Conservation (phyloP, 2,329 filamentous ascomycete species). For the Didymella sp. region DNA sequence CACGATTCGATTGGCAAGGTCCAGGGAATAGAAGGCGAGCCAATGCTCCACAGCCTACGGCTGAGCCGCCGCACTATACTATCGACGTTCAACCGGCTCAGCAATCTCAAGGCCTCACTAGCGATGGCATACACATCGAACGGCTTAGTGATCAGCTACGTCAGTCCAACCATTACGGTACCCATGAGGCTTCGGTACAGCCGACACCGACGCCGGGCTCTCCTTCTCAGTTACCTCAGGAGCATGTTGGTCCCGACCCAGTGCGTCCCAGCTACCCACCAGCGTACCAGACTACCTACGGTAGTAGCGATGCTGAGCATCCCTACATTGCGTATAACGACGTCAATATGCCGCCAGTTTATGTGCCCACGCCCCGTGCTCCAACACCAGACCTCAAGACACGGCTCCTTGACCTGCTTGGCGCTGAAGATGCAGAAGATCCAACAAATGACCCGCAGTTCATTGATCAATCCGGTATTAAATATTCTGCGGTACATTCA, state of each 20-base stretch:
- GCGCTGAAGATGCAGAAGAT: too few species aligned
- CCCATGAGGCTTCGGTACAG: background rate
- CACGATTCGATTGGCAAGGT: background rate
- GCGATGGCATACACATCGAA: background rate
- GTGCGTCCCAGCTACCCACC: background rate
- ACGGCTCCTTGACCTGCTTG: too few species aligned
- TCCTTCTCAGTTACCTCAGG: background rate
- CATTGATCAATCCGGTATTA: too few species aligned
- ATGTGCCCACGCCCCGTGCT: too few species aligned
- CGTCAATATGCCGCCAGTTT: too few species aligned
- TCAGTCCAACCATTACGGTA: background rate
- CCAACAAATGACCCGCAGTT: too few species aligned
- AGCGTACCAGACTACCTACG: background rate
- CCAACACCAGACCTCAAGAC: too few species aligned
- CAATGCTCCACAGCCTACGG: background rate
- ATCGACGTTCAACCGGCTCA: background rate
- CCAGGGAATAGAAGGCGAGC: background rate
- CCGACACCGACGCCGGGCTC: background rate
- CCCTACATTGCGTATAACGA: too few species aligned
- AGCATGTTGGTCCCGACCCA: background rate
- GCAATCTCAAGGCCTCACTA: background rate
- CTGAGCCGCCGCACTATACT: background rate
- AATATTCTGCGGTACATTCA: too few species aligned
- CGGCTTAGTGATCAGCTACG: background rate
- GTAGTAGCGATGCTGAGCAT: background rate